These are phyloP conservation scores for Jatropha curcas DNA, from an alignment of 345 rosid genomes.

Conservation along the genomic window DNA sequence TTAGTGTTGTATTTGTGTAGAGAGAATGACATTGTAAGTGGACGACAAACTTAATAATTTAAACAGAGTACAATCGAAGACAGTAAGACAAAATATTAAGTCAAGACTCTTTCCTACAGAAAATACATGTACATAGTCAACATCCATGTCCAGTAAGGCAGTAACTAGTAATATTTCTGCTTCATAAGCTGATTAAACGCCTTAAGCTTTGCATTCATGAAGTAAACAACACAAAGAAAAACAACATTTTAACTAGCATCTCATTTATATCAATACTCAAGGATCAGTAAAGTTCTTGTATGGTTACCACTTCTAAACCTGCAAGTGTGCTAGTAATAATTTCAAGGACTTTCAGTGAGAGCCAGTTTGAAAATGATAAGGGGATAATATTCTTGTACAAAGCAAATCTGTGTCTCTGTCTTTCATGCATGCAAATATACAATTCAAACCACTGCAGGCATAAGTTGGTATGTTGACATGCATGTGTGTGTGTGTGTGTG, in stretches of 20 bases:
- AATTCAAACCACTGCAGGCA: too few relatives aligned
- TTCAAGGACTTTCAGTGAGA: neutral
- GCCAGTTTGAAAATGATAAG: neutral
- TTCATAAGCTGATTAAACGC: neutral
- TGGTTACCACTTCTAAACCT: neutral
- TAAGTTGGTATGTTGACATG: too few relatives aligned
- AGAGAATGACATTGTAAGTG: neutral
- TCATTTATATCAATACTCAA: neutral
- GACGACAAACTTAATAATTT: slow-evolving; percentile 13
- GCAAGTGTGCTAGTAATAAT: neutral
- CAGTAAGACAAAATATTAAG: neutral
- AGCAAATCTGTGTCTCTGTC: neutral
- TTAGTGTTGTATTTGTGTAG: slow-evolving; percentile 4
- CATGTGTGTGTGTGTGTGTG: too few relatives aligned
- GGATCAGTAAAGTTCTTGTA: neutral
- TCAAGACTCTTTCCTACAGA: neutral
- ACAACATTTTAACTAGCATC: neutral
- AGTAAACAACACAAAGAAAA: too few relatives aligned
- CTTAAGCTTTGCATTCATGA: neutral
- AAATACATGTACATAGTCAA: neutral
- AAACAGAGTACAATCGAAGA: neutral
- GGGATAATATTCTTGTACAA: neutral
- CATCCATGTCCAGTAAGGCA: neutral
- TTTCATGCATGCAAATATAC: too few relatives aligned
- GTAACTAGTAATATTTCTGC: neutral